Percentiles rank a stretch among this genome's conserved stretches.
Evolutionary conservation across 257 asterid genomes (phyloP).

Genomic region (Thymus quinquecostatus): DNA sequence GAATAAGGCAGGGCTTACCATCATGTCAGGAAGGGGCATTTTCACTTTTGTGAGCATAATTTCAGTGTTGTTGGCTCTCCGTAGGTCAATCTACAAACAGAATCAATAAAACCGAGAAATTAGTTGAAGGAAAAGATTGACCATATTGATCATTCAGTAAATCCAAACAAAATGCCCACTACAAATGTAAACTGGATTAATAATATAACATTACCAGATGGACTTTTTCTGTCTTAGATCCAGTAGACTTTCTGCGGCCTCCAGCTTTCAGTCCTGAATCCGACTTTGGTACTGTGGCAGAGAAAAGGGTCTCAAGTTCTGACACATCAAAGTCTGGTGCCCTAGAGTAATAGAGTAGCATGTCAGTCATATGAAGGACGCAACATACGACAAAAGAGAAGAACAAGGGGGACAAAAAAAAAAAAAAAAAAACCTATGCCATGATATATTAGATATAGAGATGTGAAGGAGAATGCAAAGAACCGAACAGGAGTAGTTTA

Average conservation of each 20-base stretch:
- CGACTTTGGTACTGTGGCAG: conserved; percentile 86
- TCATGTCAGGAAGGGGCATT: conserved; percentile 99
- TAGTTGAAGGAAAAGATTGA: conserved; percentile 13
- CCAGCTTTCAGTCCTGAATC: conserved; percentile 78
- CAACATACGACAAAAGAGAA: conserved; percentile 20
- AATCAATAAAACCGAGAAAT: conserved; percentile 28
- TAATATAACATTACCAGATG: conserved; percentile 75
- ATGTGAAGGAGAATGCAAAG: conserved; percentile 20
- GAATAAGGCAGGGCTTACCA: conserved; percentile 60
- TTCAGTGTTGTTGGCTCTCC: conserved; percentile 98
- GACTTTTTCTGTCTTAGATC: conserved; percentile 85
- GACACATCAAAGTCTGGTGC: conserved; percentile 93
- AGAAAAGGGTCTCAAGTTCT: conserved; percentile 94
- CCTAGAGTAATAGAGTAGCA: conserved; percentile 46
- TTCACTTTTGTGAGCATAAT: conserved; percentile 99
- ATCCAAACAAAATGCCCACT: conserved; percentile 1
- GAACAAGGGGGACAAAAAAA: background rate
- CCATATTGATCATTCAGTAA: background rate
- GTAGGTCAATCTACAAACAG: conserved; percentile 76
- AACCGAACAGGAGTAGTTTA: conserved; percentile 12
- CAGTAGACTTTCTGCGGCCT: conserved; percentile 84
- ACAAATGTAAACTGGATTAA: conserved; percentile 9
- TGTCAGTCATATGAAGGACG: conserved; percentile 34
- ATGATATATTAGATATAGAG: conserved; percentile 24
- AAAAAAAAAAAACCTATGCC: background rate